Base-by-base conservation (phyloP, 768 basidiomycete species). In the Mycena polygramma region DNA sequence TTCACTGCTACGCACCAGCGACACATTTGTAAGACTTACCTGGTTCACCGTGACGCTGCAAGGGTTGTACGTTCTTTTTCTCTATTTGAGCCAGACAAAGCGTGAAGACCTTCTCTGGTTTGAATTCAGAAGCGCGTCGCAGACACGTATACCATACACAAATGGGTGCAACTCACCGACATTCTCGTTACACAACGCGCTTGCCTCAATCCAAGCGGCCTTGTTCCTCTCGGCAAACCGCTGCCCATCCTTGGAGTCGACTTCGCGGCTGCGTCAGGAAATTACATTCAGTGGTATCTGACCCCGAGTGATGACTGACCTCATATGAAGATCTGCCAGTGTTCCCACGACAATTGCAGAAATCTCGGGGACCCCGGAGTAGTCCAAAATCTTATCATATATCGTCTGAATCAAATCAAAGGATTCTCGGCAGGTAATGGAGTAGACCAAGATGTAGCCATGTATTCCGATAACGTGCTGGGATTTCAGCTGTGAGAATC, bases 401-500 rank as follows among this genome's bases (percentile, higher is more conserved):
- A 98, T 89, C 77, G 94, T 91, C 78, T 92, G 90, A 74, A 98
- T 88, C 95, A 98, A 97, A 75, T 98, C 92, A 84, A 98, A 98
- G 10, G 94, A 95, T 75, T 91, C 90, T 66, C 92, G 86, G n/a
- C 93, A 94, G 5, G 94, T 88, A 81, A 98, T 95, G 3, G 94
- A 94, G 84, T 98, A 99, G 54, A 98, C 96, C 75, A 99, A 90
- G 76, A 99, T 89, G 80, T 94, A 99, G 77, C 97, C 97, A 77
- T 99, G 97, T 76, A 97, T 95, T 61, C 97, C 97, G 76, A 98
- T 95, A 46, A 95, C 96, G 77, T 98, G 94, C 79, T 96, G 95
- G 36, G 94, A 88, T 74, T 95, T 95, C 73, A 99, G 89, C 64
- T 96, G 94, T n/a, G 95, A 94, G 83, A 94, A 98, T 81, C 98